These are phyloP conservation scores for Juncus inflexus DNA, from an alignment of 176 grass and related monocot species.

Conservation along the genomic window DNA sequence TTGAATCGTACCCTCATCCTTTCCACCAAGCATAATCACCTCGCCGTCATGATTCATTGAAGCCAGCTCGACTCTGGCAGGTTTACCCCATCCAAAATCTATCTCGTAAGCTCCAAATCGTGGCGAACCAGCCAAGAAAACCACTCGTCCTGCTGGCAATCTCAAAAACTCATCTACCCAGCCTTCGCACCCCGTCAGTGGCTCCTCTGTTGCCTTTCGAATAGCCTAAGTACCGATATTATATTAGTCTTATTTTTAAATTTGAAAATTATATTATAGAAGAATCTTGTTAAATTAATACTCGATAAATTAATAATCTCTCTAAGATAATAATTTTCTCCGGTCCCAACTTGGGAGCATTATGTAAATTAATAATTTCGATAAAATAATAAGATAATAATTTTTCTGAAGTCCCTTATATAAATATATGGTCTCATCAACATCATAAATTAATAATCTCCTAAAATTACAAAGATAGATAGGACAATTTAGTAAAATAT, in stretches of 20 bases:
- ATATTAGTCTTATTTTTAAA: background rate
- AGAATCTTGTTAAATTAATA: too few relatives aligned
- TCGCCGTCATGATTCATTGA: background rate
- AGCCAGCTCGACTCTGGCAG: background rate
- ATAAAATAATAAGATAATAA: too few relatives aligned
- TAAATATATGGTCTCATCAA: too few relatives aligned
- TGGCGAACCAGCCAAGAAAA: background rate
- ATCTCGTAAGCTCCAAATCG: slow-evolving; percentile 1
- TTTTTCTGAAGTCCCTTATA: too few relatives aligned
- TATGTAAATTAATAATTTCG: too few relatives aligned
- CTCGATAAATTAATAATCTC: too few relatives aligned
- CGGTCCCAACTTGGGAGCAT: too few relatives aligned
- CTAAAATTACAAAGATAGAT: too few relatives aligned
- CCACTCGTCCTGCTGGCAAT: background rate
- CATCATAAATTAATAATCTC: too few relatives aligned
- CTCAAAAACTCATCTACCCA: background rate
- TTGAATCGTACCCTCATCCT: slow-evolving; percentile 18
- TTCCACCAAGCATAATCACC: slow-evolving; percentile 16
- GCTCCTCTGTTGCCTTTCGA: background rate
- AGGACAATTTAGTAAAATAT: too few relatives aligned
- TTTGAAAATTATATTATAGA: background rate
- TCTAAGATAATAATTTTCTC: too few relatives aligned
- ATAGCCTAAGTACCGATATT: background rate
- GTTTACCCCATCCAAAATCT: slow-evolving; percentile 21
- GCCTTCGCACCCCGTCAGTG: slow-evolving; percentile 2